Base-by-base conservation (phyloP, 2,329 filamentous ascomycete genomes). In the Aspergillus ruber region DNA sequence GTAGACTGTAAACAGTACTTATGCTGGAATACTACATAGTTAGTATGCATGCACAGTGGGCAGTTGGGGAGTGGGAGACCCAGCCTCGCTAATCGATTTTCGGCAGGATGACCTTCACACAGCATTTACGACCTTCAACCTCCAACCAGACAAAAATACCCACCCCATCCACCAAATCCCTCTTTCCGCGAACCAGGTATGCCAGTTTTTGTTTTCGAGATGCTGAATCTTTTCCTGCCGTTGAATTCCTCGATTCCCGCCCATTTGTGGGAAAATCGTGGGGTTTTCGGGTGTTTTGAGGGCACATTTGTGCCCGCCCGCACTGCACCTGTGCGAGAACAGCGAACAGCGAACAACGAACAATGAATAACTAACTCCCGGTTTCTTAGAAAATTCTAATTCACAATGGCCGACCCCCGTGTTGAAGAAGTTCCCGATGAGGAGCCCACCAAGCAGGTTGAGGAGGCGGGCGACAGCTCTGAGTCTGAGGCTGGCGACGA, bases 401-500 rank as follows among this genome's bases (percentile, higher is more conserved):
- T 50, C 53, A 57, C 57, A 65, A 98, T 98, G 93, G 86, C 93
- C 72, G 94, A 96, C 81, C 88, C 91, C 73, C 87, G 91, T 76
- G 85, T 97, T 75, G 91, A 98, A 81, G 93, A 98, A 79, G 83
- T 98, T 66, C 86, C 88, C 64, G 93, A 97, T 51, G 72, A 90
- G 67, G 85, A 88, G 78, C 81, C 84, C 69, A 84, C 88, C 79
- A 90, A 93, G 82, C 83, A 86, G 64, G 84, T 81, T 63, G 90
- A 93, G 72, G 84, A 82, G 54, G 83, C 78, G 60, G 71, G 63
- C 58, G 69, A 66, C 60, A 70, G 67, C 60, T 76, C 74, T 50
- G 74, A 76, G 57, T 76, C 74, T 48, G 74, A 77, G 57, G 66
- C 64, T 56, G 74, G 68, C 48, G 78, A 77, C 54, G 81, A 84